These are phyloP conservation scores for Eucalyptus dawsonii DNA, from an alignment of 345 rosid genomes.

Conservation along the genomic window DNA sequence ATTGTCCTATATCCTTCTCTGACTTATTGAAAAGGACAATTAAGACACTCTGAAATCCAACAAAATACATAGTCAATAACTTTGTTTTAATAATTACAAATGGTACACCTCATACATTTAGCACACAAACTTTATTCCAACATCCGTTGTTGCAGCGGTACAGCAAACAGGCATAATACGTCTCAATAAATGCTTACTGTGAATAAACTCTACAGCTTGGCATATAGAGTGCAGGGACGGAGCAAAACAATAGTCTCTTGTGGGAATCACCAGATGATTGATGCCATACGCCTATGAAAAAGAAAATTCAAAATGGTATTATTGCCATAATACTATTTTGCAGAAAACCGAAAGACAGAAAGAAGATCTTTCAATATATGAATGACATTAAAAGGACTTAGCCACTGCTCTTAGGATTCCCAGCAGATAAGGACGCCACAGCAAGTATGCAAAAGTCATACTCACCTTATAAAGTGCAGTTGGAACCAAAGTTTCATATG, in stretches of 20 bases:
- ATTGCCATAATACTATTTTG: neutral
- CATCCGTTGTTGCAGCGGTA: neutral
- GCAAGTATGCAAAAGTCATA: neutral
- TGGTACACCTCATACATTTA: neutral
- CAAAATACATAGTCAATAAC: neutral
- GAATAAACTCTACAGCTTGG: constrained; percentile 83
- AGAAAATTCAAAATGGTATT: neutral
- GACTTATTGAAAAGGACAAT: neutral
- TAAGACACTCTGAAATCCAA: neutral
- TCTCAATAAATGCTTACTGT: constrained; percentile 24
- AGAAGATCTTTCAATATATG: neutral
- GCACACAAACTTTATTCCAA: neutral
- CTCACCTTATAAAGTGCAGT: constrained; percentile 61
- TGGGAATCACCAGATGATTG: constrained; percentile 91
- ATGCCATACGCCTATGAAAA: constrained; percentile 53
- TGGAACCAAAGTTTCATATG: constrained; percentile 84
- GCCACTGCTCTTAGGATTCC: neutral
- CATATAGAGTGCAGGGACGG: constrained; percentile 71
- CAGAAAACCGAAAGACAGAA: neutral
- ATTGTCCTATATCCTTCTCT: neutral
- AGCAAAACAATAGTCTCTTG: constrained; percentile 96
- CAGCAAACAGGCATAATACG: neutral
- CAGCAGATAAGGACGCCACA: neutral
- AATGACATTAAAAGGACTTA: neutral
- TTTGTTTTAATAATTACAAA: neutral